Evolutionary conservation across 2,329 filamentous ascomycete genomes (phyloP).

Genomic region (Cyphellophora attinorum): DNA sequence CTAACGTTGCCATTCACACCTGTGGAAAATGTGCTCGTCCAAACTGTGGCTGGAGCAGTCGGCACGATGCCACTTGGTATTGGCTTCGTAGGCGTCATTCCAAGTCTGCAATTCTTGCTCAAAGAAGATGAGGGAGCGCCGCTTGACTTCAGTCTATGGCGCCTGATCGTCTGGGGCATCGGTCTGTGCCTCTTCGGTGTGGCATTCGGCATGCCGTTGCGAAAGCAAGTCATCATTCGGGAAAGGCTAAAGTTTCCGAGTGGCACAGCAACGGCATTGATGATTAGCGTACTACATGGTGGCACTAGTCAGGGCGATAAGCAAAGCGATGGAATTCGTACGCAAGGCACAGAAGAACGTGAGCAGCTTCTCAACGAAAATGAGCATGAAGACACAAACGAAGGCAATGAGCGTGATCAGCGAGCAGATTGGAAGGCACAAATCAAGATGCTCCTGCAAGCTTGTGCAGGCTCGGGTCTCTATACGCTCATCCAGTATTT

Average conservation of each 20-base stretch:
- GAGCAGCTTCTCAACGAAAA: slow-evolving; percentile 24
- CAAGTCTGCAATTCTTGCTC: slow-evolving; percentile 80
- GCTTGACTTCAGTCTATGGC: slow-evolving; percentile 60
- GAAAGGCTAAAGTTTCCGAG: slow-evolving; percentile 92
- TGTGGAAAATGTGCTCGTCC: slow-evolving; percentile 92
- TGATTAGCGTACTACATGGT: slow-evolving; percentile 85
- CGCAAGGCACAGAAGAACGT: slow-evolving; percentile 21
- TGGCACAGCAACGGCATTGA: slow-evolving; percentile 86
- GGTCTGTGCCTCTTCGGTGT: slow-evolving; percentile 95
- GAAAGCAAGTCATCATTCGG: slow-evolving; percentile 82
- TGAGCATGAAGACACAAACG: slow-evolving; percentile 19
- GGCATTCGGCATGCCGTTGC: slow-evolving; percentile 84
- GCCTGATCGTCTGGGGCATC: slow-evolving; percentile 80
- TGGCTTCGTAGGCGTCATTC: slow-evolving; percentile 90
- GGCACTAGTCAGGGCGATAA: slow-evolving; percentile 32
- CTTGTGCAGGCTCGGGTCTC: slow-evolving; percentile 50
- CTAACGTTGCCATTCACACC: slow-evolving; percentile 78
- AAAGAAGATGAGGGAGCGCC: slow-evolving; percentile 69
- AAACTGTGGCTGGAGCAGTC: slow-evolving; percentile 90
- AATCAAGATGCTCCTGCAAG: slow-evolving; percentile 49
- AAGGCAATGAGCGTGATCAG: slow-evolving; percentile 23
- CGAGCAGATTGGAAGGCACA: slow-evolving; percentile 51
- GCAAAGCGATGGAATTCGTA: slow-evolving; percentile 11
- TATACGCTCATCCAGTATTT: slow-evolving; percentile 82
- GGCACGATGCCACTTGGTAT: slow-evolving; percentile 95